Base-by-base conservation (phyloP, 1,139 yeast genomes). In the Pichia sp. region DNA sequence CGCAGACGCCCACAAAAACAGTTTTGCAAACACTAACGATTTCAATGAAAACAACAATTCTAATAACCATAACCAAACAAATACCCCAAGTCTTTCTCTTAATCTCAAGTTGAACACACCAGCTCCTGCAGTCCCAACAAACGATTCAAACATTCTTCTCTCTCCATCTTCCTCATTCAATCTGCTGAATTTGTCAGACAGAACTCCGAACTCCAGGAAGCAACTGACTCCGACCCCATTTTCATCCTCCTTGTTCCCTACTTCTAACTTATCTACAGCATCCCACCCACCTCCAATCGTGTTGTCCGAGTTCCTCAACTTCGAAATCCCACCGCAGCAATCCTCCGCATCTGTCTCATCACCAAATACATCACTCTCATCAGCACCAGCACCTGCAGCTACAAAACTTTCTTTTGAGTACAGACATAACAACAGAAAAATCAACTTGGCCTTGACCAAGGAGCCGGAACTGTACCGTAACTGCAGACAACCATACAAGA, bases 391-490 rank as follows among this genome's bases (percentile, higher is more conserved):
- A n/a, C 13, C 29, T 30, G 16, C 41, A 38, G n/a, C 45, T 5
- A 42, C 45, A 16, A 47, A 31, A 45, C 47, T 16, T 30, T 46
- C 51, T 15, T 63, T 67, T 49, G 66, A 64, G 26, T 67, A 67
- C 52, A 60, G 70, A 43, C 64, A 61, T 59, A 63, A 58, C 49
- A 63, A 65, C 51, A 65, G 59, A 15, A 62, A 61, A 40, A 55
- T 62, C 23, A 67, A 66, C 49, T 53, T 67, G n/a, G 65, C 70
- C 0, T 50, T 66, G 34, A 59, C 65, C 45, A 44, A 59, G 54
- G 57, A 59, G 44, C 26, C 42, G n/a, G 31, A 51, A 34, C 15
- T 32, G 8, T 11, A 11, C 34, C 36, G n/a, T 42, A 41, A 19
- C 16, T 45, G 48, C 40, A 30, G 48, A 34, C 38, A 45, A 23